Evolutionary conservation across 495 filamentous ascomycete species (phyloP), one percentile per base, ranked within the genome.

Genomic region (Lophium mytilinum): DNA sequence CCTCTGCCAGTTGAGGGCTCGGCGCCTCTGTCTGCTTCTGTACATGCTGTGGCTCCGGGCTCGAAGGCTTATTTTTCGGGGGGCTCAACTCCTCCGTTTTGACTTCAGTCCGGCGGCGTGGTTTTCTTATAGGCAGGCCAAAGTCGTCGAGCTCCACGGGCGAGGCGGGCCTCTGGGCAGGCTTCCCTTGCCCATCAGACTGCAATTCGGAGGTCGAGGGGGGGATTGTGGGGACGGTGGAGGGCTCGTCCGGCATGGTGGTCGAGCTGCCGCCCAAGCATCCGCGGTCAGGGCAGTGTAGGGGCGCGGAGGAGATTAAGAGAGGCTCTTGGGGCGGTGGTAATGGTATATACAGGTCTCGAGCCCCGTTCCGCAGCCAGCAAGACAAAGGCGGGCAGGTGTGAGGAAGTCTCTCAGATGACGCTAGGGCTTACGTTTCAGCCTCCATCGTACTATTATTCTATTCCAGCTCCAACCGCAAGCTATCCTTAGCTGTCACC

Each of bases 91-190:
- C 40, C n/a, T 64, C 61, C 3, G 55, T 49, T 35, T 39, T 14
- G 19, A 62, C 33, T 34, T 42, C 46, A 14, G 53, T 56, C 37
- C 45, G 45, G 33, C 52, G 49, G 17, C 56, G 48, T 36, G 46
- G 36, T 50, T 60, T 65, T 48, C 64, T 56, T 12, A 70, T 56
- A 30, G 70, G 69, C 36, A 72, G 43, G 15, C 67, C 70, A 63
- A 71, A 72, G 14, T 73, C 71, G 42, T 73, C 70, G 19, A 62
- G 58, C 42, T 65, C 61, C 12, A 59, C 49, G 46, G 59, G 45
- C 4, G 48, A 21, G 18, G 19, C 30, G n/a, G 24, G 15, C 39
- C 18, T 62, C 9, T 12, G 12, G 8, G 33, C 21, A 30, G 39
- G 50, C 10, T 10, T 37, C 8, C 39, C 37, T 14, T 19, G 52